Conservation (phyloP, 2,329 filamentous ascomycete genomes). For the Talaromyces islandicus region DNA sequence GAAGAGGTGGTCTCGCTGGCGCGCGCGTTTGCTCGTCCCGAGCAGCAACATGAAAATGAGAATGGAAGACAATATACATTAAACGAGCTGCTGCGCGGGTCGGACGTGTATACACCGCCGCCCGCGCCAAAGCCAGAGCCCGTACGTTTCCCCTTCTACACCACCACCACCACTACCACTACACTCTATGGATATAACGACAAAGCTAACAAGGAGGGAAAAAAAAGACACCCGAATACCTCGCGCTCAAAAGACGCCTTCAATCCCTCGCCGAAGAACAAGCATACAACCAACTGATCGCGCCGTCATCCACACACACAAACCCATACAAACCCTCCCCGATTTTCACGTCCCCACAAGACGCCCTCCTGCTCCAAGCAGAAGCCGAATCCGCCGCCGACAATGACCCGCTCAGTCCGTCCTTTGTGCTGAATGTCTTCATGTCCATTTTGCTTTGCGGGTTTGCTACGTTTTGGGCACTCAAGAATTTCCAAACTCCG, state of each 20-base stretch:
- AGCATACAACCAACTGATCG: conserved; percentile 74
- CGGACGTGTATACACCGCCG: conserved; percentile 70
- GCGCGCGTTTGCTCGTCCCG: conserved; percentile 16
- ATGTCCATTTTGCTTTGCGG: conserved; percentile 72
- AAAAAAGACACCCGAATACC: conserved; percentile 58
- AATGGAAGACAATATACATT: conserved; percentile 45
- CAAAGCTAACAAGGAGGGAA: background rate
- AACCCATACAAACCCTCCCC: conserved; percentile 49
- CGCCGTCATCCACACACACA: conserved; percentile 50
- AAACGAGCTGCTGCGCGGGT: conserved; percentile 65
- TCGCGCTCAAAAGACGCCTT: conserved; percentile 78
- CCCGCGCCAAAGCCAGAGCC: conserved; percentile 71
- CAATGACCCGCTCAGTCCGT: conserved; percentile 35
- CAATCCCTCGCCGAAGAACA: conserved; percentile 76
- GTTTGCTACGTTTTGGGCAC: conserved; percentile 40
- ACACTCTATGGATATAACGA: background rate
- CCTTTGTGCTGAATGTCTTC: conserved; percentile 80
- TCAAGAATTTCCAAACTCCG: conserved; percentile 32
- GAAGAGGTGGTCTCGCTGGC: conserved; percentile 34
- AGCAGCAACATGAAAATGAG: background rate
- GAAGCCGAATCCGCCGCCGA: conserved; percentile 34
- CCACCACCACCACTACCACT: too few species aligned
- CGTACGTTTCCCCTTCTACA: conserved; percentile 43
- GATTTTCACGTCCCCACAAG: conserved; percentile 38
- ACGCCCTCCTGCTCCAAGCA: too few species aligned